Conservation (phyloP, 2,329 filamentous ascomycete genomes). For the Nigrospora sphaerica region DNA sequence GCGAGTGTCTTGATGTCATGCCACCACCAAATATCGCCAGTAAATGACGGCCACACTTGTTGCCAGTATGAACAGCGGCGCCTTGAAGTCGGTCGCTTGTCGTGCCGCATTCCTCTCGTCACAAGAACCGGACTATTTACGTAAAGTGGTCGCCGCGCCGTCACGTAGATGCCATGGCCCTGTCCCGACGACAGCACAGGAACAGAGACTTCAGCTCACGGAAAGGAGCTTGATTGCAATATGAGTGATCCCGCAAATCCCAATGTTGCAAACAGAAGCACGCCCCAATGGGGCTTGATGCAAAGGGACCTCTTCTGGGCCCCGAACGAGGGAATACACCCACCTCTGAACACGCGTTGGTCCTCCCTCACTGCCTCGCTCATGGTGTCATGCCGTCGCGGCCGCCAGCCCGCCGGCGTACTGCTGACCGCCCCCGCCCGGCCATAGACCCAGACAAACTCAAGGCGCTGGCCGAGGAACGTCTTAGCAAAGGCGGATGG, state of each 20-base stretch:
- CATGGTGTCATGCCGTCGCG: no score
- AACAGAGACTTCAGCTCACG: no score
- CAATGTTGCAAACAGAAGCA: conserved; percentile 14
- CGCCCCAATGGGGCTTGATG: conserved; percentile 18
- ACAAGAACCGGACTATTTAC: no score
- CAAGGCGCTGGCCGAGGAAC: conserved; percentile 49
- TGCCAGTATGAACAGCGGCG: no score
- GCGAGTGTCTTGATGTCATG: no score
- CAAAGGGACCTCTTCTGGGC: conserved; percentile 19
- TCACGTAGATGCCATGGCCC: no score
- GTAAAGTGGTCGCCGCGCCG: no score
- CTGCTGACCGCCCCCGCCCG: not conserved
- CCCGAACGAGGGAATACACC: conserved; percentile 16
- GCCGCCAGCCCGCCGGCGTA: not conserved
- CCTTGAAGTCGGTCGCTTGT: no score
- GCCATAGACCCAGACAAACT: conserved; percentile 46
- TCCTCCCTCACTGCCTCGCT: not conserved
- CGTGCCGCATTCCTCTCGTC: no score
- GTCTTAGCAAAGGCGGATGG: conserved; percentile 51
- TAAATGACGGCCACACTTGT: no score
- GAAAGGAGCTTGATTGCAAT: not conserved
- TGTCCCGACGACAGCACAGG: no score
- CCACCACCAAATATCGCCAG: no score
- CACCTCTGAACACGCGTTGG: conserved; percentile 17
- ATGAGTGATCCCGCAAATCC: conserved; percentile 20